Evolutionary conservation across 257 asterid species (phyloP).

Genomic region (Linderniella brevidens): DNA sequence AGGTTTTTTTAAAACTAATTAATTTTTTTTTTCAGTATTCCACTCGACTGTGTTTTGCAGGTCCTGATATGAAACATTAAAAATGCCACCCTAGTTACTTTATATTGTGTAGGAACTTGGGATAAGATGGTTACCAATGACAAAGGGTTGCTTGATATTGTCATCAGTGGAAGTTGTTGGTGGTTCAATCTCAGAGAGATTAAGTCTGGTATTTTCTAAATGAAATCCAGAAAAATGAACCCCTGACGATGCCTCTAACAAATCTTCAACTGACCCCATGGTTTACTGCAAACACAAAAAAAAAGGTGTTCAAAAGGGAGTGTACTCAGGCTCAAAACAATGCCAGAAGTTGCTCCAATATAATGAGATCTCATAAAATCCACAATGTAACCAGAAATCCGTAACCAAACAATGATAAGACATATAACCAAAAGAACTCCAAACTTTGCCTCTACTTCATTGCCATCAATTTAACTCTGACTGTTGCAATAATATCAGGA

Average conservation of each 20-base stretch:
- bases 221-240: conserved; percentile 94
- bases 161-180: conserved; percentile 38
- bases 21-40: neutral
- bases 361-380: too few relatives aligned
- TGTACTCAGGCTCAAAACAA: too few relatives aligned
- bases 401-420: too few relatives aligned
- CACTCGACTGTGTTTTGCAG: neutral
- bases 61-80: too few relatives aligned
- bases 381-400: too few relatives aligned
- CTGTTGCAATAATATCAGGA: too few relatives aligned
- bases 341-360: too few relatives aligned
- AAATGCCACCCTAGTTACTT: too few relatives aligned
- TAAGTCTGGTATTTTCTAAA: conserved; percentile 25
- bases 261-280: conserved; percentile 92
- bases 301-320: too few relatives aligned
- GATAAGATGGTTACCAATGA: conserved; percentile 48
- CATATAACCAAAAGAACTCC: too few relatives aligned
- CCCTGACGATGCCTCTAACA: conserved; percentile 81
- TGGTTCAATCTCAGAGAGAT: conserved; percentile 25
- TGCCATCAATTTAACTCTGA: too few relatives aligned
- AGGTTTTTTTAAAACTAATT: neutral
- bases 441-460: too few relatives aligned
- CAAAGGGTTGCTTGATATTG: conserved; percentile 70
- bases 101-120: conserved; percentile 7
- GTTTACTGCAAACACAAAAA: conserved; percentile 11